A percentile compares a stretch with the other conserved stretches of the same genome.
These are phyloP conservation scores for Puya raimondii DNA, from an alignment of 176 grass and related monocot species.

Conservation along the genomic window DNA sequence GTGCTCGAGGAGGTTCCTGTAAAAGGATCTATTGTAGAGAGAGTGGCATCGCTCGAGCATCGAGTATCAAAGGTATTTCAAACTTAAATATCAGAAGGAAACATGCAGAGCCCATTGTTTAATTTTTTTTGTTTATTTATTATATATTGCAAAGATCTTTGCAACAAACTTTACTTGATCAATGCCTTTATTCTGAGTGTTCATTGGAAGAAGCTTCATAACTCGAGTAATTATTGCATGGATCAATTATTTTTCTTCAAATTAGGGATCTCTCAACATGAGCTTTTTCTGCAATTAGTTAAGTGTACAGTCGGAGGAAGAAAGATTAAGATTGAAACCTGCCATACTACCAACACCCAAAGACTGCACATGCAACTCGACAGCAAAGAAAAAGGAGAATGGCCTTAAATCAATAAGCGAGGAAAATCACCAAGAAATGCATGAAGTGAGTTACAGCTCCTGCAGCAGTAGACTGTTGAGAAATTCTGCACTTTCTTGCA, in stretches of 20 bases:
- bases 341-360: neutral
- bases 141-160: neutral
- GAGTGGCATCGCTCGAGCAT: constrained; percentile 22
- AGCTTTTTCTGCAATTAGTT: constrained; percentile 9
- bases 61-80: constrained; percentile 21
- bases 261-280: neutral
- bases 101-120: neutral
- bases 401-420: neutral
- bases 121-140: neutral
- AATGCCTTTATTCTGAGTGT: no score
- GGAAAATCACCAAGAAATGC: neutral
- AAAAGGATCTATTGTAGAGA: constrained; percentile 31
- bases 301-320: constrained; percentile 17
- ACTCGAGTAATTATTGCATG: neutral
- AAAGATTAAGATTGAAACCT: constrained; percentile 12
- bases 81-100: neutral
- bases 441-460: constrained; percentile 2
- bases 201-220: neutral
- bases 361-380: neutral
- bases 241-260: constrained; percentile 1
- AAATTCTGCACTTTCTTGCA: neutral
- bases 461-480: neutral
- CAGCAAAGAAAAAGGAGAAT: constrained; percentile 9
- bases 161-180: neutral
- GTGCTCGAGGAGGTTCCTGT: constrained; percentile 21